Conservation (phyloP, 1,284 basidiomycete species). For the Ustilago shanxiensis region DNA sequence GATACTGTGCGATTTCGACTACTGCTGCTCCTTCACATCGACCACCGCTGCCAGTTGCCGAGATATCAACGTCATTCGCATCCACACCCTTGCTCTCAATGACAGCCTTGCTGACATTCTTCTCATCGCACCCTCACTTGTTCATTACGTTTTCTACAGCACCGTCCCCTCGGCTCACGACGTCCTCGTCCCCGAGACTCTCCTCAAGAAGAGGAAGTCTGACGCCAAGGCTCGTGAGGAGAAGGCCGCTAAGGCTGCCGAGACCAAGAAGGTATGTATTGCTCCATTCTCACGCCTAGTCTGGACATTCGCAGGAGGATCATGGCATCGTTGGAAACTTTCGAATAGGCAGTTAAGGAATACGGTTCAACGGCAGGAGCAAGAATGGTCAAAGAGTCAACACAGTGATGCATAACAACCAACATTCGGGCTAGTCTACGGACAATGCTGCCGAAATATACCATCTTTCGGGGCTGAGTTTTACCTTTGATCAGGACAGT, state of each 20-base stretch:
- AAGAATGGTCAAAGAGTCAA: slow-evolving; percentile 19
- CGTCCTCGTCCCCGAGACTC: slow-evolving; percentile 70
- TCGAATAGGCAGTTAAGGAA: background rate
- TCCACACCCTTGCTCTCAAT: too few species aligned
- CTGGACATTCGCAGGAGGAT: slow-evolving; percentile 76
- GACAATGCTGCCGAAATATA: slow-evolving; percentile 69
- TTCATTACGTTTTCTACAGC: slow-evolving; percentile 33
- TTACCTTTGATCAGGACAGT: slow-evolving; percentile 24
- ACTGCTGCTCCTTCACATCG: background rate
- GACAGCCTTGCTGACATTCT: slow-evolving; percentile 20
- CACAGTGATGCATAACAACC: slow-evolving; percentile 64
- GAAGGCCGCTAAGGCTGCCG: slow-evolving; percentile 84
- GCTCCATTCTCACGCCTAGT: slow-evolving; percentile 73
- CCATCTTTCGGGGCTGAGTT: slow-evolving; percentile 71
- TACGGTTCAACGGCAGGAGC: background rate
- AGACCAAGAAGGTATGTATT: slow-evolving; percentile 86
- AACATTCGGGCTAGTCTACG: slow-evolving; percentile 65
- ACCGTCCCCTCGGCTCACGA: slow-evolving; percentile 66
- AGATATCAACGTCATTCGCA: slow-evolving; percentile 2
- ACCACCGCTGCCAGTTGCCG: slow-evolving; percentile 20
- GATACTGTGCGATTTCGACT: too few species aligned
- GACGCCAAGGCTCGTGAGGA: slow-evolving; percentile 98
- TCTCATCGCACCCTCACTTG: background rate
- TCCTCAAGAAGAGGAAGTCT: slow-evolving; percentile 87
- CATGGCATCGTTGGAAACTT: background rate